Base-by-base conservation (phyloP, 495 filamentous ascomycete species). In the Trichoderma virens region DNA sequence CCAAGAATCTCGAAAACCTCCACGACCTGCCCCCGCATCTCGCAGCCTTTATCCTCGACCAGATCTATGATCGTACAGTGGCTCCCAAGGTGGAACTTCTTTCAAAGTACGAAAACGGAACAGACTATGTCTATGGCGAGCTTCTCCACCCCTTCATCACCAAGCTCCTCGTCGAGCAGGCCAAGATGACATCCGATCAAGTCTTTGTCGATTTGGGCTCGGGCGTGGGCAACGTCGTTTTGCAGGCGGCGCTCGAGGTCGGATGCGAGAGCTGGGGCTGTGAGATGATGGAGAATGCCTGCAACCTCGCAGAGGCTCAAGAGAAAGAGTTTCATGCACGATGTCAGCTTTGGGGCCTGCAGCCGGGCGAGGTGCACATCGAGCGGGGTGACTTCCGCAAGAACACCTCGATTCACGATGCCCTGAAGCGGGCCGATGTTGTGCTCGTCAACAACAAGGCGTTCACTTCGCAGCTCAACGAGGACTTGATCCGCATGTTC, bases 361-460 rank as follows among this genome's bases (percentile, higher is more conserved):
- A 81, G 8, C 83, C 86, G 11, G 95, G 95, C 54, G 79, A 83
- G 41, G 90, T 93, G n/a, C 80, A 86, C 61, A 85, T 98, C 3
- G 85, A 93, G 66, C 81, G 83, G 14, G 94, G 93, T 38, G 91
- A 97, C 68, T 97, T 98, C 70, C 82, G 93, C 32, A 83, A 85
- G 68, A 89, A 88, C 69, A 73, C 85, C 27, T 82, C 78, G 62
- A 91, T 97, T 28, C 77, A 86, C 59, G 81, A 83, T 39, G 83
- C 88, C 30, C 77, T 98, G 31, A 87, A 89, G 71, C 83, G 86
- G 59, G 92, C 93, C 2, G 94, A 98, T 73, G 91, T 97, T 30
- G 83, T 98, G 27, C 82, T 98, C 34, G 93, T 98, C 67, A 98
- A 98, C 78, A 98, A 98, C 75, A 90, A 98, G 75, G 94, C 90